Conservation (phyloP, 768 basidiomycete species). For the Mrakia blollopis region DNA sequence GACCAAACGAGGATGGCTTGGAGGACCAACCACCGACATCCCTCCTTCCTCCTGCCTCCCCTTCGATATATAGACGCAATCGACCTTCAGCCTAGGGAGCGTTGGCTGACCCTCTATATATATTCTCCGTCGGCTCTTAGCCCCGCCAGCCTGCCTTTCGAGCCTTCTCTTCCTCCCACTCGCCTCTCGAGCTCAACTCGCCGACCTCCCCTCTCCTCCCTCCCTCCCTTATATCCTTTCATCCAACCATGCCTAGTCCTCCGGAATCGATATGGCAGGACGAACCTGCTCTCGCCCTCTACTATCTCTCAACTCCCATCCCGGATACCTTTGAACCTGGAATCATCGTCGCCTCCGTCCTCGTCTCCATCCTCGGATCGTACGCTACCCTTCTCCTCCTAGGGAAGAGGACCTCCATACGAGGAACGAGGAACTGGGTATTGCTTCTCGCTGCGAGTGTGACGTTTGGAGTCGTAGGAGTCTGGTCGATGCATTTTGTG, state of each 20-base stretch:
- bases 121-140: background rate
- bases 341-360: slow-evolving; percentile 43
- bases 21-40: too few species aligned
- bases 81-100: background rate
- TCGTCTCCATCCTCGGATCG: slow-evolving; percentile 46
- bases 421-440: slow-evolving; percentile 40
- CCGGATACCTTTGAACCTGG: slow-evolving; percentile 42
- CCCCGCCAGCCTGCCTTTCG: background rate
- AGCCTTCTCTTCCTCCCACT: background rate
- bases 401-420: slow-evolving; percentile 40
- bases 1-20: too few species aligned
- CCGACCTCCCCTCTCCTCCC: background rate
- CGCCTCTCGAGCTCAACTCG: background rate
- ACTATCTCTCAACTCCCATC: slow-evolving; percentile 38
- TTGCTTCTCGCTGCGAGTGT: slow-evolving; percentile 40
- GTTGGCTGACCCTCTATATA: background rate
- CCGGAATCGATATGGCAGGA: slow-evolving; percentile 30
- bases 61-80: background rate
- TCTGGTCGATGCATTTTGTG: slow-evolving; percentile 35
- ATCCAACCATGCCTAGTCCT: background rate
- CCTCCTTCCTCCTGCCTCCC: background rate
- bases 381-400: slow-evolving; percentile 45
- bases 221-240: background rate
- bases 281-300: slow-evolving; percentile 37
- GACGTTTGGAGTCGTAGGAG: slow-evolving; percentile 43